A percentile compares a stretch with the other conserved stretches of the same genome.
Conservation (phyloP, 1,139 yeast genomes). For the Hansenula lynferdii region DNA sequence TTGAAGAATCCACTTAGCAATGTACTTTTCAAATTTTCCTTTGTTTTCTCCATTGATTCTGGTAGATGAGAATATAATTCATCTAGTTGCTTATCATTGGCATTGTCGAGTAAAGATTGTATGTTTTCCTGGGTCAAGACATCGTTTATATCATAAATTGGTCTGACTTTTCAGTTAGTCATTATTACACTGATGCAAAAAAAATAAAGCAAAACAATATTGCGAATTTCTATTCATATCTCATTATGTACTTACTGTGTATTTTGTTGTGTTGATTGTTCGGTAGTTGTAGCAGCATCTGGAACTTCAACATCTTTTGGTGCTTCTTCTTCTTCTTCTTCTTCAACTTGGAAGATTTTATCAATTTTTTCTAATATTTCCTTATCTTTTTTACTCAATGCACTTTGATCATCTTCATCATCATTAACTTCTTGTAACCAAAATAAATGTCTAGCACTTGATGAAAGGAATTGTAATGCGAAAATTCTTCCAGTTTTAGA, state of each 20-base stretch:
- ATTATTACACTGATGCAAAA: neutral
- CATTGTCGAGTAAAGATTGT: slow-evolving; percentile 33
- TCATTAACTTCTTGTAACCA: slow-evolving; percentile 90
- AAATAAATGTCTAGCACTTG: slow-evolving; percentile 79
- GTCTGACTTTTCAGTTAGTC: slow-evolving; percentile 9
- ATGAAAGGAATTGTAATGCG: slow-evolving; percentile 73
- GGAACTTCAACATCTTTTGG: slow-evolving; percentile 11
- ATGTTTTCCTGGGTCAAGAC: slow-evolving; percentile 37
- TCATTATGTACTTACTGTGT: slow-evolving; percentile 12
- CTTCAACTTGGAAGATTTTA: slow-evolving; percentile 47
- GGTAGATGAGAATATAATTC: slow-evolving; percentile 42
- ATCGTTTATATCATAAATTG: slow-evolving; percentile 24
- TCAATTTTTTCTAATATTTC: slow-evolving; percentile 47
- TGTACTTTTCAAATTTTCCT: slow-evolving; percentile 38
- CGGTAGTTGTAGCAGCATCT: slow-evolving; percentile 12
- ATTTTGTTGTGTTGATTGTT: slow-evolving; percentile 13
- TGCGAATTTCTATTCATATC: neutral
- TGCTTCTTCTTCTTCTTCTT: slow-evolving; percentile 23
- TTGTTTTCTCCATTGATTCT: slow-evolving; percentile 35
- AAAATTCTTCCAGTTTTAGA: slow-evolving; percentile 84
- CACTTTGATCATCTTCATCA: slow-evolving; percentile 43
- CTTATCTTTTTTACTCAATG: slow-evolving; percentile 61
- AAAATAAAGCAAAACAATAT: neutral
- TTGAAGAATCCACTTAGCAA: slow-evolving; percentile 51
- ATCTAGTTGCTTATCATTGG: slow-evolving; percentile 31